Evolutionary conservation across 768 basidiomycete genomes (phyloP).

Genomic region (Boletales sp.): DNA sequence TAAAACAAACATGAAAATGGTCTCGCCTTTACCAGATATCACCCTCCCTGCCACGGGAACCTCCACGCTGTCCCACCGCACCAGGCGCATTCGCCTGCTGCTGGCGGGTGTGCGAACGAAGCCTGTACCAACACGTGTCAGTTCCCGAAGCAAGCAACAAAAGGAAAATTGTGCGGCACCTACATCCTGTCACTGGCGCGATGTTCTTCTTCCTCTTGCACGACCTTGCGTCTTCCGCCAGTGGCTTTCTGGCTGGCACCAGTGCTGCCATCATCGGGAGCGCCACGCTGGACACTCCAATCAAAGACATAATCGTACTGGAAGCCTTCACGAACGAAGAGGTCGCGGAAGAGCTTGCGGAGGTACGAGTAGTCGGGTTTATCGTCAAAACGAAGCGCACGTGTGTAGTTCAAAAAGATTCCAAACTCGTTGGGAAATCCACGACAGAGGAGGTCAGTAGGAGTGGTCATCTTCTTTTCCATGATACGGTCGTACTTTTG

Average conservation of each 20-base stretch:
- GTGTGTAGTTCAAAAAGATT: conserved; percentile 98
- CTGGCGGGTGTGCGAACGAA: conserved; percentile 84
- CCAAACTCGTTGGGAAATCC: conserved; percentile 99
- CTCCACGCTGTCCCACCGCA: conserved; percentile 42
- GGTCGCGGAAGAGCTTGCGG: conserved; percentile 97
- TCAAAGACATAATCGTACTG: conserved; percentile 99
- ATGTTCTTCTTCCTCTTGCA: conserved; percentile 83
- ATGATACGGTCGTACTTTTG: conserved; percentile 99
- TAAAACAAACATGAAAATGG: conserved; percentile 27
- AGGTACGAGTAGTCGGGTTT: conserved; percentile 99
- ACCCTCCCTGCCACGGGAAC: conserved; percentile 40
- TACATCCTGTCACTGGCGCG: conserved; percentile 81
- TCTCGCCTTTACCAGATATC: conserved; percentile 42
- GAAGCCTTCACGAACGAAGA: conserved; percentile 95
- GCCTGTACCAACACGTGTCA: conserved; percentile 43
- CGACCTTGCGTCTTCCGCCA: conserved; percentile 70
- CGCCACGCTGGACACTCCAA: conserved; percentile 86
- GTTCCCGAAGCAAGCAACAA: conserved; percentile 10
- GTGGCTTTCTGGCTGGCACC: conserved; percentile 60
- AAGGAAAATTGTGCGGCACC: conserved; percentile 32
- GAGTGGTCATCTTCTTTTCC: conserved; percentile 99
- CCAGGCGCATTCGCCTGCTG: conserved; percentile 57
- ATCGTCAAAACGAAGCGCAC: conserved; percentile 98
- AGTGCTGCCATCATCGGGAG: conserved; percentile 61
- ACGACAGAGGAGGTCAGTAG: conserved; percentile 94